A percentile compares a stretch with the other conserved stretches of the same genome.
Evolutionary conservation across 1,284 basidiomycete genomes (phyloP).

Genomic region (Cryptococcus neoformans): DNA sequence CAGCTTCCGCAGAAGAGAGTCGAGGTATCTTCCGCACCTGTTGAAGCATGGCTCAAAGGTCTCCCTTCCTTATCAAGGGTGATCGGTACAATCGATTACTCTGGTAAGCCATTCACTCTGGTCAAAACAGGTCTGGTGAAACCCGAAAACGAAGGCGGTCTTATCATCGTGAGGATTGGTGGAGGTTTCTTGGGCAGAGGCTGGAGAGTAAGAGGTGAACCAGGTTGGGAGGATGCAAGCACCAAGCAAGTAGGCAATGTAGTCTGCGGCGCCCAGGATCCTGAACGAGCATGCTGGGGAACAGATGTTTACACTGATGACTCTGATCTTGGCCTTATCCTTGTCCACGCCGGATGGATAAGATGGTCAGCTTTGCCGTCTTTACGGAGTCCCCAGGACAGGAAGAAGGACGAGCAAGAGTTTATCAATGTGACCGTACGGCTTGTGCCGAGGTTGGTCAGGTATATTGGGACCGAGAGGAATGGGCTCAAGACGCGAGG

Average conservation of each 20-base stretch:
- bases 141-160: conserved; percentile 24
- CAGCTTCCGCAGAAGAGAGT: conserved; percentile 22
- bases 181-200: conserved; percentile 34
- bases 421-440: conserved; percentile 52
- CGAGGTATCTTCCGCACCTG: conserved; percentile 28
- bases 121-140: conserved; percentile 14
- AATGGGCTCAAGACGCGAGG: conserved; percentile 53
- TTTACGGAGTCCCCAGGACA: conserved; percentile 5
- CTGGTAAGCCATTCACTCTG: conserved; percentile 29
- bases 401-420: conserved; percentile 28
- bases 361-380: conserved; percentile 31
- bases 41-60: conserved; percentile 32
- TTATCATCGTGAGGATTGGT: conserved; percentile 32
- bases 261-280: conserved; percentile 16
- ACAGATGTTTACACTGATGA: conserved; percentile 61
- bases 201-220: conserved; percentile 43
- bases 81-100: conserved; percentile 24
- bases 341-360: conserved; percentile 56
- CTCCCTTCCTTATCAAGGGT: conserved; percentile 18
- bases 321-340: conserved; percentile 55
- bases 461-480: conserved; percentile 54
- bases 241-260: conserved; percentile 8
- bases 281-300: conserved; percentile 51
- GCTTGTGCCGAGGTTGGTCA: conserved; percentile 53
- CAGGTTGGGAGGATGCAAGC: conserved; percentile 40